Conservation (phyloP, 2,329 filamentous ascomycete genomes). For the Colletotrichum nymphaeae region DNA sequence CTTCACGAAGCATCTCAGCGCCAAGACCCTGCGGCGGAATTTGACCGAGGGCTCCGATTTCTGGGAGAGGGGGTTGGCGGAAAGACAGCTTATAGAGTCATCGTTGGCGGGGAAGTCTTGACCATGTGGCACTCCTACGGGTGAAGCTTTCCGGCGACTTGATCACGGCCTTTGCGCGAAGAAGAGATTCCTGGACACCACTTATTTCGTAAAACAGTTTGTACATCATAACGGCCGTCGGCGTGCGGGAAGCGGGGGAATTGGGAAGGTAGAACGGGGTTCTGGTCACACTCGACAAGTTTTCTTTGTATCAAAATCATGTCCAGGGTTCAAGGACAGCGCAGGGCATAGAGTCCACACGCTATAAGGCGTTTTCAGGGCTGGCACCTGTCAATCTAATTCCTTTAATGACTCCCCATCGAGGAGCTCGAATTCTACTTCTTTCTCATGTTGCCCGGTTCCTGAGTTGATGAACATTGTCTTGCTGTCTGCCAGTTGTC, state of each 20-base stretch:
- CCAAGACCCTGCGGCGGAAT: conserved; percentile 26
- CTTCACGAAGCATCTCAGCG: conserved; percentile 28
- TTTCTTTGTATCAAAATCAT: not conserved
- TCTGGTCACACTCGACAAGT: not conserved
- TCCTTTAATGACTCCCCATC: too few species aligned
- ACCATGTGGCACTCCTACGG: not conserved
- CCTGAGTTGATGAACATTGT: not conserved
- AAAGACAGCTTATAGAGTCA: not conserved
- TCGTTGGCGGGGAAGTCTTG: not conserved
- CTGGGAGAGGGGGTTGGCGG: conserved; percentile 12
- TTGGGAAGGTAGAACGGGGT: not conserved
- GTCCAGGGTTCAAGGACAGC: not conserved
- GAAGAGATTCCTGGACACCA: not conserved
- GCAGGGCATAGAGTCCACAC: too few species aligned
- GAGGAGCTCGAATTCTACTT: not conserved
- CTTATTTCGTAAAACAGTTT: not conserved
- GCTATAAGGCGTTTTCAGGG: not conserved
- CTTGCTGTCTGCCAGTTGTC: conserved; percentile 1
- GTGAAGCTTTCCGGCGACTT: not conserved
- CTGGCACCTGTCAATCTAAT: not conserved
- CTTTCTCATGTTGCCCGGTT: not conserved
- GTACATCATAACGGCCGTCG: not conserved
- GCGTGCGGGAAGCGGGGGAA: too few species aligned
- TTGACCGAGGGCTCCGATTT: conserved; percentile 9
- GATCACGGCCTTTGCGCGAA: too few species aligned